These are phyloP conservation scores for Leersia perrieri DNA, from an alignment of 176 grass and related monocot species.

Conservation along the genomic window DNA sequence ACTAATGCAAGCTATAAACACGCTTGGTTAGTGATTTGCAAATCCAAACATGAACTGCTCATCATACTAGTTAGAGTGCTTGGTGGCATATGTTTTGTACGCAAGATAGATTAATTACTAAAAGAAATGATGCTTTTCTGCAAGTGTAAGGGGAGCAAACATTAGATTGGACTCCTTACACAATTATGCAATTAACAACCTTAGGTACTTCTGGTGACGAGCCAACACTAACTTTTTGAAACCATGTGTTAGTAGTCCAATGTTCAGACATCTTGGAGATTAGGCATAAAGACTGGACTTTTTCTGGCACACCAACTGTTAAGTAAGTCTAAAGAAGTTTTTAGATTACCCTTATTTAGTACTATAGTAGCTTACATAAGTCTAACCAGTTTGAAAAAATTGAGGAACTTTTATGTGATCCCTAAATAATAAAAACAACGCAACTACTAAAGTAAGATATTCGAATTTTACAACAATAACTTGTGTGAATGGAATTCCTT, in stretches of 20 bases:
- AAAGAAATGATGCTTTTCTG: not conserved
- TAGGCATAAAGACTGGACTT: conserved; percentile 17
- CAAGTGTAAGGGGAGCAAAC: not conserved
- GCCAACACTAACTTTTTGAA: conserved; percentile 14
- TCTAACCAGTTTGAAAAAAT: conserved; percentile 9
- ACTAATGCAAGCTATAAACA: not conserved
- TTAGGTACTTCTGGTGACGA: not conserved
- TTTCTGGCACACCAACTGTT: not conserved
- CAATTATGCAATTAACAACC: not conserved
- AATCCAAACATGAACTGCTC: not conserved
- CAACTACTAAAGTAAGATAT: not conserved
- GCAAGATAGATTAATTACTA: not conserved
- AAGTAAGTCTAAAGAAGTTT: conserved; percentile 1
- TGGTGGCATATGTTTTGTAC: conserved; percentile 3
- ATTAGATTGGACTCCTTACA: not conserved
- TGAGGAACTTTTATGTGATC: not conserved
- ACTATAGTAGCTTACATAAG: not conserved
- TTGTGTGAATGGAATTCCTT: not conserved
- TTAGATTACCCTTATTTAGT: not conserved
- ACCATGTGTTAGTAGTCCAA: conserved; percentile 26
- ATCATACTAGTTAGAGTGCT: not conserved
- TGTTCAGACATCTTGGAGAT: conserved; percentile 21
- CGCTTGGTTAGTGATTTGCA: not conserved
- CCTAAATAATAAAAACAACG: not conserved
- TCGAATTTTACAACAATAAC: not conserved